Base-by-base conservation (phyloP, 2,329 filamentous ascomycete species). In the Aureobasidium namibiae region DNA sequence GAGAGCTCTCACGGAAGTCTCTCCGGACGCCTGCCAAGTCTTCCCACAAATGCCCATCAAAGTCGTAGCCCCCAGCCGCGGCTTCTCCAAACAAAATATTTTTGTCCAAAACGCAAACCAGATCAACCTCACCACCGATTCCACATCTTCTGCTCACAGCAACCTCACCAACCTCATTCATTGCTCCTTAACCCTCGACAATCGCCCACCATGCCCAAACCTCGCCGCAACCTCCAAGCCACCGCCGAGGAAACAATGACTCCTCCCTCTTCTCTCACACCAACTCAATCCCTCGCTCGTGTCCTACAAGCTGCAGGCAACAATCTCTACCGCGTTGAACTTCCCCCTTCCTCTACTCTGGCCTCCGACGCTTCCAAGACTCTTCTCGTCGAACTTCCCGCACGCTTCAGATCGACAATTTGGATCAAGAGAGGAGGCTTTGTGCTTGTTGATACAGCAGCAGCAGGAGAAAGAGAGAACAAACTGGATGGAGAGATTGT, bases 351-450 rank as follows among this genome's bases (percentile, higher is more conserved):
- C 29, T 31, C 29, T 10, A 31, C 29, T 10, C 29, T 10, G 5
- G 5, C 29, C 10, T 31, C 92, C 24, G 79, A 80, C 66, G 81
- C 82, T 66, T 81, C 82, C 61, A 82, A 84, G 67, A 75, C 80
- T 7, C 73, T 92, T 39, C 76, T 95, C 18, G 86, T 91, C 23
- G 91, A 96, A 77, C 83, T 99, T 21, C 87, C 89, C 10, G 78
- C 90, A 26, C 85, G 86, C 41, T 96, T 97, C 71, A 88, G 92
- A 62, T 94, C 90, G 64, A 94, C 90, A 2, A 90, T 97, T 63
- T 97, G 90, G 89, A 88, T 97, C 72, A 92, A 89, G 73, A 85
- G 90, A 18, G 89, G 91, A 31, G 90, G 90, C 0, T 97, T 87
- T 72, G 91, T 96, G 31, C 75, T 97, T 11, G 81, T 96, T 14